phyloP scores from a whole-genome alignment of 73 alveolate species.

The Paramecium tetraurelia region DNA sequence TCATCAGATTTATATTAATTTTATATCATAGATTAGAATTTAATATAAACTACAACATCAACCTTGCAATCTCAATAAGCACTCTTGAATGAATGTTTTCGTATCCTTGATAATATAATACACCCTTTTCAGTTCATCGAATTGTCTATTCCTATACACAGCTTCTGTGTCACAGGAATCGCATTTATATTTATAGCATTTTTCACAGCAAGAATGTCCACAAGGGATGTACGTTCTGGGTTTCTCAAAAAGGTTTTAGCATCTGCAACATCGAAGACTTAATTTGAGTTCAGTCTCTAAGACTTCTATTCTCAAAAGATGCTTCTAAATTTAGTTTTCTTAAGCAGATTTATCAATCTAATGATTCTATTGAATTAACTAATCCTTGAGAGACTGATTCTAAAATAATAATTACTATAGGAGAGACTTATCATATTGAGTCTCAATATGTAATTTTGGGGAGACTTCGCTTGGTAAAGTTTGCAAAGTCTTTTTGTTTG shows the following conservation, averaged over 20 bases:
- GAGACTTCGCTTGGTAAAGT: background rate
- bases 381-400: background rate
- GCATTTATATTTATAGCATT: slow-evolving; percentile 9
- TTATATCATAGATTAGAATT: background rate
- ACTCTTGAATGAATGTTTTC: slow-evolving; percentile 8
- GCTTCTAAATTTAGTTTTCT: slow-evolving; percentile 15
- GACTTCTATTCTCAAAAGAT: background rate
- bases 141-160: slow-evolving; percentile 9
- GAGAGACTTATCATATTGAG: background rate
- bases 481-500: background rate
- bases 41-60: background rate
- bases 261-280: slow-evolving; percentile 39
- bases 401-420: background rate
- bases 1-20: background rate
- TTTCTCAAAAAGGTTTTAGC: slow-evolving; percentile 8
- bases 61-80: background rate
- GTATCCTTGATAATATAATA: slow-evolving; percentile 33
- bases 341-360: background rate
- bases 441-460: background rate
- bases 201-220: slow-evolving; percentile 36
- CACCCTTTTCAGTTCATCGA: slow-evolving; percentile 16
- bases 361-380: background rate
- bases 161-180: slow-evolving; percentile 23
- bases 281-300: background rate
- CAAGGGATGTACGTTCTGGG: slow-evolving; percentile 36